These are phyloP conservation scores for Globisporangium yorkense DNA, from an alignment of 352 stramenopile species.

Conservation along the genomic window DNA sequence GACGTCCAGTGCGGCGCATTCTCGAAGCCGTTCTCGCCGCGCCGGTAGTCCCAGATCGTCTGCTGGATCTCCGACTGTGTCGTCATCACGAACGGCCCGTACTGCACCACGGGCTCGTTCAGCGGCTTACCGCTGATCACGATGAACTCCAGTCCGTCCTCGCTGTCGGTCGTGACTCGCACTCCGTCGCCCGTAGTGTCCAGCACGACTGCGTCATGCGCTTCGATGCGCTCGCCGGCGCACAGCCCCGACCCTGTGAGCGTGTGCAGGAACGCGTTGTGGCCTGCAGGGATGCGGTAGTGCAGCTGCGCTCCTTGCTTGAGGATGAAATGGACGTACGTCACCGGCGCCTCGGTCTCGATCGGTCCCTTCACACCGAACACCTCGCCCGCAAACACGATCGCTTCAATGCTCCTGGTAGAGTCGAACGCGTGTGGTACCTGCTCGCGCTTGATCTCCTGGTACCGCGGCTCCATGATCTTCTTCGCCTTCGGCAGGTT, in stretches of 20 bases:
- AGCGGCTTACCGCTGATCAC: conserved; percentile 47
- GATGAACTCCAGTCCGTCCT: conserved; percentile 37
- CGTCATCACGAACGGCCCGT: conserved; percentile 78
- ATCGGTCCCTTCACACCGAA: conserved; percentile 20
- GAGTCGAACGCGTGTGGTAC: conserved; percentile 12
- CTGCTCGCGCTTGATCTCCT: conserved; percentile 19
- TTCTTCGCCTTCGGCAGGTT: conserved; percentile 19
- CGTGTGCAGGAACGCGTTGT: conserved; percentile 22
- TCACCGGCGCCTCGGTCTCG: conserved; percentile 21
- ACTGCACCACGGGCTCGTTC: conserved; percentile 54
- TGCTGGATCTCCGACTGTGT: conserved; percentile 42
- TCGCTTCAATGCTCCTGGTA: conserved; percentile 13
- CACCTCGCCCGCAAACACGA: conserved; percentile 23
- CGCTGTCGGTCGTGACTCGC: conserved; percentile 9
- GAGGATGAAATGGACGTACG: conserved; percentile 24
- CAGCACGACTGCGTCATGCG: conserved; percentile 13
- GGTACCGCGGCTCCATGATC: conserved; percentile 23
- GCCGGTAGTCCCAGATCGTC: conserved; percentile 43
- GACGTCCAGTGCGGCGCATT: conserved; percentile 50
- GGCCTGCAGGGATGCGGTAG: conserved; percentile 13
- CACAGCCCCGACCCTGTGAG: conserved; percentile 7
- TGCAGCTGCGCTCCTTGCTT: conserved; percentile 8
- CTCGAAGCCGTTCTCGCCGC: conserved; percentile 61
- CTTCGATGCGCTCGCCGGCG: conserved; percentile 4
- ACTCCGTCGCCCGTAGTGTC: conserved; percentile 20